Evolutionary conservation across 177 flowering plant genomes (phyloP), one percentile per base, ranked within the genome.

Genomic region (Vitis hybrid): DNA sequence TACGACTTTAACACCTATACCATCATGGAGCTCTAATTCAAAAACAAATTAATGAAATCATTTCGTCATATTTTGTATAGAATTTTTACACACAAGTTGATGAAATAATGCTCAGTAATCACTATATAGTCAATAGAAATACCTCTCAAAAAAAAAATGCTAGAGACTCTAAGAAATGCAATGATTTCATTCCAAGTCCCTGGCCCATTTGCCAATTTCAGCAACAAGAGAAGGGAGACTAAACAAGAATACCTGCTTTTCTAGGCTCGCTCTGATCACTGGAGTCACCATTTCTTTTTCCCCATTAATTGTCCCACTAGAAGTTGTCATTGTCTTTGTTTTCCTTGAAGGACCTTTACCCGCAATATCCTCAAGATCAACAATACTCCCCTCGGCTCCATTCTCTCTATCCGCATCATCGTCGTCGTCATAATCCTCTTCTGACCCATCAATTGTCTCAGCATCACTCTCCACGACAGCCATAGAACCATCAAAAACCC

Each of bases 341-440:
- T 79, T 89, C 84, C 91, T 89, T 1, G 90, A 81, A 26, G 97
- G 98, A 8, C 68, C 93, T 83, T 87, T 92, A 10, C 98, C 98
- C 0, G 97, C 99, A 76, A 96, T 85, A 77, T 96, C 99, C 80
- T 96, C 99, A 51, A 96, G 82, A 84, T 96, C 99, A 77, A 89
- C 91, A 68, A 93, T 60, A 26, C 16, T 88, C 12, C 78, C 51
- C 31, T 86, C 94, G 19, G 13, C 65, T 0, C 51, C 85, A 63
- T 77, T 70, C 60, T 76, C 90, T 20, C 68, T 77, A 19, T 59
- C 74, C 11, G 53, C 86, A 31, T 64, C 80, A 33, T 76, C 82
- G 10, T 82, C 83, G 63, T 83, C 88, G 10, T 76, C 48, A 39
- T 39, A 39, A 39, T 39, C 72, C 13, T 74, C 79, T 13, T 72